These are phyloP conservation scores for Lasiosphaeria ovina DNA, from an alignment of 495 filamentous ascomycete species.

Conservation along the genomic window DNA sequence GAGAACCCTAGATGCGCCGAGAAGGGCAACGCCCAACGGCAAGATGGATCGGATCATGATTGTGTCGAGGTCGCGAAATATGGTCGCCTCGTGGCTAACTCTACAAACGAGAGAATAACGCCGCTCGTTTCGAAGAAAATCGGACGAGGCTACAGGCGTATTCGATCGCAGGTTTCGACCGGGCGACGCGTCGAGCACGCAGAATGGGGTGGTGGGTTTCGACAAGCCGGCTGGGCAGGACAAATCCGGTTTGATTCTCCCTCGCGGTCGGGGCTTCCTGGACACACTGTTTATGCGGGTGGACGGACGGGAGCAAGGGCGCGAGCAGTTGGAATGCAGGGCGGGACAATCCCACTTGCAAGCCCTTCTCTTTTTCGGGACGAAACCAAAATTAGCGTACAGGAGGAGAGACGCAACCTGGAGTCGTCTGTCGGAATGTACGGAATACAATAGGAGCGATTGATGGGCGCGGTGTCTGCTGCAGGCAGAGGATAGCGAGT, in stretches of 20 bases:
- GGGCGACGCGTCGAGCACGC: neutral
- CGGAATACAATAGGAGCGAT: too few relatives aligned
- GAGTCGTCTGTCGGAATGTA: too few relatives aligned
- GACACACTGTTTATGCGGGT: conserved; percentile 16
- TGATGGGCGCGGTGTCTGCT: too few relatives aligned
- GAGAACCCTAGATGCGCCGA: conserved; percentile 40
- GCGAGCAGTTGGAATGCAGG: neutral
- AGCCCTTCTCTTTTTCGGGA: too few relatives aligned
- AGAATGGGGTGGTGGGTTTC: conserved; percentile 5
- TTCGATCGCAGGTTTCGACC: neutral
- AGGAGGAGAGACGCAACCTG: too few relatives aligned
- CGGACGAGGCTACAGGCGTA: neutral
- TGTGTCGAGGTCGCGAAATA: neutral
- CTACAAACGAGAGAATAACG: too few relatives aligned
- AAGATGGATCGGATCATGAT: conserved; percentile 40
- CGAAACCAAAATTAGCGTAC: too few relatives aligned
- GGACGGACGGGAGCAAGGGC: conserved; percentile 1
- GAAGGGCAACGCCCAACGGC: conserved; percentile 39
- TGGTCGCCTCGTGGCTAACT: too few relatives aligned
- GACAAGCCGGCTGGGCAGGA: conserved; percentile 2
- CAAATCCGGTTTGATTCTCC: conserved; percentile 24
- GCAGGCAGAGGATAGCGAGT: too few relatives aligned
- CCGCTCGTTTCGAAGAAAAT: neutral
- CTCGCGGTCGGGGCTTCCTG: conserved; percentile 12
- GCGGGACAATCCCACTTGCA: neutral